Percentiles rank a stretch among this genome's conserved stretches.
These are phyloP conservation scores for Nyctanthes arbortristis DNA, from an alignment of 257 asterid species.

Conservation along the genomic window DNA sequence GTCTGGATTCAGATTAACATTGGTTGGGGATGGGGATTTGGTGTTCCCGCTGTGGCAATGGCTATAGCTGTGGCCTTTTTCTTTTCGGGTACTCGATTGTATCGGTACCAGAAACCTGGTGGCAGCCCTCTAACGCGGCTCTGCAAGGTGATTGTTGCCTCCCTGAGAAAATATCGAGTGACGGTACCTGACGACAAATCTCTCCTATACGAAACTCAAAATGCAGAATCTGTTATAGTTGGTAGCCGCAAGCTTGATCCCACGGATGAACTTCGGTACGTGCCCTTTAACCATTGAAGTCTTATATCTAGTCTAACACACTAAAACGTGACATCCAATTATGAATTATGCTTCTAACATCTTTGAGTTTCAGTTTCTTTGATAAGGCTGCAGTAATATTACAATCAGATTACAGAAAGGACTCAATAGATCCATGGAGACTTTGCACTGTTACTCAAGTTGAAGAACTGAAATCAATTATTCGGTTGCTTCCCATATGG, in stretches of 20 bases:
- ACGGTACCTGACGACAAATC: slow-evolving; percentile 46
- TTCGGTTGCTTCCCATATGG: slow-evolving; percentile 63
- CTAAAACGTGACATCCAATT: no score
- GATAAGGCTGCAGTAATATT: slow-evolving; percentile 65
- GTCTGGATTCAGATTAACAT: slow-evolving; percentile 59
- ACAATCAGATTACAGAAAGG: slow-evolving; percentile 35
- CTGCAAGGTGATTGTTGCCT: slow-evolving; percentile 67
- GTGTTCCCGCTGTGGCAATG: slow-evolving; percentile 65
- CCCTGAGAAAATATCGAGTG: slow-evolving; percentile 45
- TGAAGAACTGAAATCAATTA: slow-evolving; percentile 61
- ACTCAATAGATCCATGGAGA: slow-evolving; percentile 45
- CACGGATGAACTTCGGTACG: slow-evolving; percentile 47
- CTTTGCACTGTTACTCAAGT: slow-evolving; percentile 74
- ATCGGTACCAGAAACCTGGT: slow-evolving; percentile 70
- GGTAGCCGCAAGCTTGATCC: slow-evolving; percentile 71
- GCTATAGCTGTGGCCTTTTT: slow-evolving; percentile 52
- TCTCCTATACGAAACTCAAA: slow-evolving; percentile 46
- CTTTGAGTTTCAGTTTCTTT: slow-evolving; percentile 46
- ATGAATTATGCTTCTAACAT: no score
- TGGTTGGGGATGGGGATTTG: slow-evolving; percentile 82
- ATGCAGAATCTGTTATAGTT: slow-evolving; percentile 42
- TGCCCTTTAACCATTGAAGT: no score
- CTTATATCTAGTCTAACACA: not conserved
- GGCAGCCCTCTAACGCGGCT: slow-evolving; percentile 74
- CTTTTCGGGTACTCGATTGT: slow-evolving; percentile 64